These are phyloP conservation scores for Tolypocladium album DNA, from an alignment of 2,329 filamentous ascomycete species.

Conservation along the genomic window DNA sequence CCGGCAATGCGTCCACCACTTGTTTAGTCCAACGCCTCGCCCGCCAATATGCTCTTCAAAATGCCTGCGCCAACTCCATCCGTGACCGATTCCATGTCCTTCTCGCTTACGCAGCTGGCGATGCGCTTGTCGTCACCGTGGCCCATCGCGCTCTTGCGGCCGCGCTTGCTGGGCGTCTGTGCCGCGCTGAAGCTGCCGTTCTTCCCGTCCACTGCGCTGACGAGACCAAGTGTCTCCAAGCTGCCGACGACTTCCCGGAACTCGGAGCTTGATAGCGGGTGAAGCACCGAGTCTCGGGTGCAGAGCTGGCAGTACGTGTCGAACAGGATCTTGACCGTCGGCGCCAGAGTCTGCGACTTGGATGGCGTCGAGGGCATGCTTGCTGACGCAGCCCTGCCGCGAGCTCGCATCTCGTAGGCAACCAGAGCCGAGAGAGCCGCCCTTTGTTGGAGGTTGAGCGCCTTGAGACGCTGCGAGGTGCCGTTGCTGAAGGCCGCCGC, in stretches of 20 bases:
- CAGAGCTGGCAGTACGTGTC: constrained; percentile 76
- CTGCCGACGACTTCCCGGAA: constrained; percentile 89
- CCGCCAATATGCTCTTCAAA: constrained; percentile 50
- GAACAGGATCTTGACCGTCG: constrained; percentile 75
- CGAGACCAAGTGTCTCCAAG: constrained; percentile 75
- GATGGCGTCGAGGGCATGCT: constrained; percentile 42
- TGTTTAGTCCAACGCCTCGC: constrained; percentile 43
- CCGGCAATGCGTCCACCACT: not conserved
- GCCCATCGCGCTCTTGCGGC: constrained; percentile 43
- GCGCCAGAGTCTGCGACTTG: constrained; percentile 51
- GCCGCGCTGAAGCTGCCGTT: constrained; percentile 53
- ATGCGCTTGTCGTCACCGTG: constrained; percentile 64
- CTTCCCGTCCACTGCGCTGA: constrained; percentile 60
- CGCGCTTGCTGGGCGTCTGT: constrained; percentile 62
- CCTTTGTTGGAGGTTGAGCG: constrained; percentile 92
- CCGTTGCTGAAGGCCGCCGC: constrained; percentile 85
- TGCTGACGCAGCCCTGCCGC: constrained; percentile 33
- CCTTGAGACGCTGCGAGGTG: constrained; percentile 70
- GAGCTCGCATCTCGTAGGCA: constrained; percentile 70
- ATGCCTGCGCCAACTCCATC: constrained; percentile 52
- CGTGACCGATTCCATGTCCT: constrained; percentile 64
- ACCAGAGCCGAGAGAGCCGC: constrained; percentile 83
- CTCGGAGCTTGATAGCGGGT: constrained; percentile 81
- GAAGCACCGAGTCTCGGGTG: constrained; percentile 76
- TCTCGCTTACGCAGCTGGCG: constrained; percentile 69